These are phyloP conservation scores for Penicillium sp. DNA, from an alignment of 2,329 filamentous ascomycete genomes.

Conservation along the genomic window DNA sequence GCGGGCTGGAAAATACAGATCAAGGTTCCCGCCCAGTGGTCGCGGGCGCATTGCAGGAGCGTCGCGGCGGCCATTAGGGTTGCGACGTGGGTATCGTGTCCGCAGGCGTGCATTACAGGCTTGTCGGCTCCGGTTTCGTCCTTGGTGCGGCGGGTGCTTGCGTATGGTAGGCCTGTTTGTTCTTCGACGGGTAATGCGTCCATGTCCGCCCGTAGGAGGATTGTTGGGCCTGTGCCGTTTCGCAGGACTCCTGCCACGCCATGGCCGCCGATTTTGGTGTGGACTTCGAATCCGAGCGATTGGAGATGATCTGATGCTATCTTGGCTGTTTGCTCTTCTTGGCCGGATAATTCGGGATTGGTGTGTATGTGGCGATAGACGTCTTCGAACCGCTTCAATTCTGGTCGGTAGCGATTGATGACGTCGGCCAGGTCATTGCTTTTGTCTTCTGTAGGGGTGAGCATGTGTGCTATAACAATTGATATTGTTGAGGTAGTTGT, in stretches of 20 bases:
- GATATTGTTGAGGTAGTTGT: background rate
- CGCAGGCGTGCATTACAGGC: conserved; percentile 61
- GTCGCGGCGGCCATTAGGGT: conserved; percentile 49
- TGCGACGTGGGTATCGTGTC: conserved; percentile 58
- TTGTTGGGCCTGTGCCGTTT: conserved; percentile 49
- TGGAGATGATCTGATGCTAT: conserved; percentile 38
- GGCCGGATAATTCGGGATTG: conserved; percentile 50
- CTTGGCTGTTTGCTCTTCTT: conserved; percentile 46
- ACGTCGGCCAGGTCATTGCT: conserved; percentile 11
- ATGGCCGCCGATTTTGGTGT: conserved; percentile 49
- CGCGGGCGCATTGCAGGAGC: conserved; percentile 37
- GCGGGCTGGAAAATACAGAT: conserved; percentile 56
- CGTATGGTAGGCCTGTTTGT: conserved; percentile 48
- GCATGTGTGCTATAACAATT: background rate
- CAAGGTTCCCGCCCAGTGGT: conserved; percentile 51
- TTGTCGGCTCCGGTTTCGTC: conserved; percentile 43
- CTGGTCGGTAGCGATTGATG: conserved; percentile 33
- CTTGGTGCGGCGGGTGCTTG: conserved; percentile 41
- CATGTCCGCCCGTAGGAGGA: conserved; percentile 55
- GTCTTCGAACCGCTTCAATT: conserved; percentile 40
- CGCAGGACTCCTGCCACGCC: conserved; percentile 50
- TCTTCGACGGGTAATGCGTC: conserved; percentile 54
- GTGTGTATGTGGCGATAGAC: conserved; percentile 51
- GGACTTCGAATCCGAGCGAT: conserved; percentile 38
- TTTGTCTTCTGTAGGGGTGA: background rate